Evolutionary conservation across 2,329 filamentous ascomycete species (phyloP).

Genomic region (Calonectria pauciramosa): DNA sequence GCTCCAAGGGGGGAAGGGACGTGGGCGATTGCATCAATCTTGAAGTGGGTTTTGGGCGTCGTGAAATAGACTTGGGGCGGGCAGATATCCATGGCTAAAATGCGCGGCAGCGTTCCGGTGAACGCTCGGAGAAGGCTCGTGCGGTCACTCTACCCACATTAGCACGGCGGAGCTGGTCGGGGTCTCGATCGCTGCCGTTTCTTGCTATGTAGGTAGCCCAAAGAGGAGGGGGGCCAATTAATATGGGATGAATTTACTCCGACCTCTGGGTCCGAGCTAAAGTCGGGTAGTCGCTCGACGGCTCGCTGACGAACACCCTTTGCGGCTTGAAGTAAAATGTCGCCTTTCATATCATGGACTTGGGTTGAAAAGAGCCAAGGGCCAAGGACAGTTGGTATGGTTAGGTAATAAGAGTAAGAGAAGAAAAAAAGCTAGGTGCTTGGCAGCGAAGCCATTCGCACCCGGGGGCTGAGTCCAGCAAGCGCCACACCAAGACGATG

Average conservation of each 20-base stretch:
- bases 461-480: not conserved
- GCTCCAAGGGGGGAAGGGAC: not conserved
- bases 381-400: not conserved
- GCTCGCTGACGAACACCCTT: not conserved
- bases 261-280: not conserved
- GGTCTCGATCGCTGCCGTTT: conserved; percentile 1
- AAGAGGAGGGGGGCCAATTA: not conserved
- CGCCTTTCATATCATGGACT: not conserved
- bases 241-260: conserved; percentile 14
- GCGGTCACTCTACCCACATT: not conserved
- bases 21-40: not conserved
- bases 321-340: not conserved
- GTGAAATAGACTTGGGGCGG: not conserved
- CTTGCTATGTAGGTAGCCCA: not conserved
- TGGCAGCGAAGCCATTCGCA: not conserved
- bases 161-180: not conserved
- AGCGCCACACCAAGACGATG: not conserved
- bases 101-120: conserved; percentile 3
- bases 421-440: not conserved
- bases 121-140: not conserved
- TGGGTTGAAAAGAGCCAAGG: not conserved
- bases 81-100: not conserved
- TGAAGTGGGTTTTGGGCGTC: not conserved
- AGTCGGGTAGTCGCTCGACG: not conserved
- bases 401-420: not conserved